A percentile compares a stretch with the other conserved stretches of the same genome.
Conservation (phyloP, 2,329 filamentous ascomycete species). For the Colletotrichum trifolii region DNA sequence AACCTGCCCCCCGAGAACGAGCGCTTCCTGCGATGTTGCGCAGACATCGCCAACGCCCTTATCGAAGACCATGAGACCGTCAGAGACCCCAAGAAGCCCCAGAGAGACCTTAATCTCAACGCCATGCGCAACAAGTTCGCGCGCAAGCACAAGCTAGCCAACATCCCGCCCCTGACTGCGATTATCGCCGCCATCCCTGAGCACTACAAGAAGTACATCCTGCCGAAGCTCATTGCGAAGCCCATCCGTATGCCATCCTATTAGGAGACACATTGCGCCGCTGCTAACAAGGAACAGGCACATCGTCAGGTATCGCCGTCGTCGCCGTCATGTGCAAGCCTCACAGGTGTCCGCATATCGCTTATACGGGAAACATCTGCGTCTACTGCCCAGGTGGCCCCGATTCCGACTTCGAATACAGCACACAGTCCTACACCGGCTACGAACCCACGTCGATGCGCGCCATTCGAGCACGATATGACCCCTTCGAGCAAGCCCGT, state of each 20-base stretch:
- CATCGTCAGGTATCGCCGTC: slow-evolving; percentile 95
- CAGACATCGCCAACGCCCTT: slow-evolving; percentile 91
- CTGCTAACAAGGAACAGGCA: slow-evolving; percentile 62
- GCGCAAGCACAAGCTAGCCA: slow-evolving; percentile 91
- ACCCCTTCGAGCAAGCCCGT: slow-evolving; percentile 96
- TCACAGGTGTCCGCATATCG: slow-evolving; percentile 96
- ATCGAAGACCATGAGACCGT: slow-evolving; percentile 93
- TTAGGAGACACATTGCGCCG: too few relatives aligned
- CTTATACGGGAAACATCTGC: slow-evolving; percentile 98
- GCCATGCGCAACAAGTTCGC: slow-evolving; percentile 85
- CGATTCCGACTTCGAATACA: slow-evolving; percentile 99
- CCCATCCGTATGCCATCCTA: slow-evolving; percentile 73
- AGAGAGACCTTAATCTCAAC: slow-evolving; percentile 94
- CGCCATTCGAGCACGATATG: slow-evolving; percentile 95
- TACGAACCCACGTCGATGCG: slow-evolving; percentile 99
- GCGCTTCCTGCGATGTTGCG: slow-evolving; percentile 91
- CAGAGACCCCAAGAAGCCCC: slow-evolving; percentile 76
- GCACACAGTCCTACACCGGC: slow-evolving; percentile 97
- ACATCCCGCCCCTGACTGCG: slow-evolving; percentile 90
- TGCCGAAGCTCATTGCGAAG: slow-evolving; percentile 96
- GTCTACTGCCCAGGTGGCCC: slow-evolving; percentile 98
- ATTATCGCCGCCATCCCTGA: slow-evolving; percentile 99
- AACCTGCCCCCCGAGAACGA: slow-evolving; percentile 93
- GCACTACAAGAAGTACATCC: slow-evolving; percentile 99
- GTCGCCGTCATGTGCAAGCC: slow-evolving; percentile 99